Percentiles rank a stretch among this genome's conserved stretches.
These are phyloP conservation scores for Apiospora pterosperma DNA, from an alignment of 2,329 filamentous ascomycete genomes.

Conservation along the genomic window DNA sequence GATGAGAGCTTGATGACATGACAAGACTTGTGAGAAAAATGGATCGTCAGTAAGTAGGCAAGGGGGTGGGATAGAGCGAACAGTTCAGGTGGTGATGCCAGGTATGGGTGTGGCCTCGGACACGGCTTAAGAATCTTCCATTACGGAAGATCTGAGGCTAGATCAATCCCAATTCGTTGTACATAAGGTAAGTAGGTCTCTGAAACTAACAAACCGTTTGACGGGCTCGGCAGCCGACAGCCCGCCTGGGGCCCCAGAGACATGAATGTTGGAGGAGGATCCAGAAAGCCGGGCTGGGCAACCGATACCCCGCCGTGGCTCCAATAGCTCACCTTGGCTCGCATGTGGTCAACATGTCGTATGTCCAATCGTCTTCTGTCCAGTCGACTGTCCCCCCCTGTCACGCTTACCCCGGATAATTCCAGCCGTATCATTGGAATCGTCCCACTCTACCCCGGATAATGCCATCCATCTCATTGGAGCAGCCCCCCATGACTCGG, in stretches of 20 bases:
- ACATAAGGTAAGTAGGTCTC: too few relatives aligned
- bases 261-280: too few relatives aligned
- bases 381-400: background rate
- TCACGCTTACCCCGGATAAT: background rate
- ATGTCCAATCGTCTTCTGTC: background rate
- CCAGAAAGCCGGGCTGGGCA: background rate
- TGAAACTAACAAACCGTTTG: background rate
- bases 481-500: background rate
- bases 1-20: background rate
- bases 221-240: slow-evolving; percentile 1
- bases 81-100: background rate
- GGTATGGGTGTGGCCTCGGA: background rate
- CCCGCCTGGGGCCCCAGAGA: background rate
- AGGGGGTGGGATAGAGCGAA: background rate
- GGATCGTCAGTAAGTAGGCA: background rate
- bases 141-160: background rate
- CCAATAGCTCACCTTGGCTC: background rate
- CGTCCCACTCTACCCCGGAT: slow-evolving; percentile 2
- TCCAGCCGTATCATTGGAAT: background rate
- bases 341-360: background rate
- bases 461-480: slow-evolving; percentile 1
- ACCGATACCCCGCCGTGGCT: slow-evolving; percentile 3
- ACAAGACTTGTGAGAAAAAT: background rate
- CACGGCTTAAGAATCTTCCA: background rate
- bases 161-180: background rate